These are phyloP conservation scores for Paecilomyces sp. DNA, from an alignment of 2,329 filamentous ascomycete species.

Conservation along the genomic window DNA sequence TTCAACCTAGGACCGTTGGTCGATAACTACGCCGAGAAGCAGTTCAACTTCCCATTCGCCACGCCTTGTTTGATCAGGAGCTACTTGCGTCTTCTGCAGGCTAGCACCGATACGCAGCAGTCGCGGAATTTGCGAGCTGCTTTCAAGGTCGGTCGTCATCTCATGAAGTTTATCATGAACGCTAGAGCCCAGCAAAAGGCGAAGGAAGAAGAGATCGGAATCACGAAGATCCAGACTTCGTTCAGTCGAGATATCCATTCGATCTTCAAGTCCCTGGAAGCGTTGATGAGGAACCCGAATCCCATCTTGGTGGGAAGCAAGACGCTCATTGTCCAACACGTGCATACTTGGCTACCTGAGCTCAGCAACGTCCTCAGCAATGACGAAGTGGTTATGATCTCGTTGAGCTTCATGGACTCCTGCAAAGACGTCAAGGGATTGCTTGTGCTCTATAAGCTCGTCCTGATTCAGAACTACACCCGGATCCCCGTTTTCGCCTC, in stretches of 20 bases:
- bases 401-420: constrained; percentile 89
- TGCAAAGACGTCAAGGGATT: constrained; percentile 84
- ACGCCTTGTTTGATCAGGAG: constrained; percentile 82
- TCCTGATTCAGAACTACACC: constrained; percentile 87
- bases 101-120: constrained; percentile 73
- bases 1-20: constrained; percentile 89
- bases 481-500: constrained; percentile 72
- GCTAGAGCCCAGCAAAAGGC: constrained; percentile 76
- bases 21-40: constrained; percentile 79
- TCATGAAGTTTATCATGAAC: constrained; percentile 91
- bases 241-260: constrained; percentile 78
- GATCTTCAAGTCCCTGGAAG: constrained; percentile 85
- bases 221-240: constrained; percentile 61
- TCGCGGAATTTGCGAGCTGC: constrained; percentile 81
- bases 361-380: constrained; percentile 67
- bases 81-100: constrained; percentile 74
- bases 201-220: constrained; percentile 84
- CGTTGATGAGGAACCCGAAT: constrained; percentile 79
- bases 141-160: constrained; percentile 88
- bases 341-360: constrained; percentile 96
- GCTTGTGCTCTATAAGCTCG: constrained; percentile 81
- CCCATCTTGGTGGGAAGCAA: constrained; percentile 88
- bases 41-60: constrained; percentile 89
- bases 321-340: constrained; percentile 89
- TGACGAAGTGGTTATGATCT: constrained; percentile 83